Percentiles rank a stretch among this genome's conserved stretches.
phyloP scores from a whole-genome alignment of 345 rosid species.

The Rubroshorea leprosula region DNA sequence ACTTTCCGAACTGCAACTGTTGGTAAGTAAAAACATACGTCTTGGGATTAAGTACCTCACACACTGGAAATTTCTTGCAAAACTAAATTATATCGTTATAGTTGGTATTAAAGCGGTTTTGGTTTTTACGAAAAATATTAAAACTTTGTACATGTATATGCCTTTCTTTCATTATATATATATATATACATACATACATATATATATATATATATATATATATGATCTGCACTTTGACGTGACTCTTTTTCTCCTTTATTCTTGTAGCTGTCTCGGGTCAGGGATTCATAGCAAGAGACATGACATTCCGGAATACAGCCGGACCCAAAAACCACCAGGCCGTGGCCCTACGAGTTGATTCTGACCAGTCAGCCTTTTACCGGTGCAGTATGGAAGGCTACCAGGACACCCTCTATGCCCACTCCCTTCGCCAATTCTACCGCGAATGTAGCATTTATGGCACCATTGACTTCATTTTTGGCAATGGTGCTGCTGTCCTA shows the following conservation, averaged over 20 bases:
- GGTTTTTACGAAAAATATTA: no score
- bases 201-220: no score
- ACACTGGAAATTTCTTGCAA: no score
- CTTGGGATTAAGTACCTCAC: no score
- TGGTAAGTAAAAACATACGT: no score
- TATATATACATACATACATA: no score
- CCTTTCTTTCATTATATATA: neutral
- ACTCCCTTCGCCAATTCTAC: conserved; percentile 81
- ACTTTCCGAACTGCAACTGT: conserved; percentile 93
- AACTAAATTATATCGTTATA: no score
- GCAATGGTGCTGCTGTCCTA: conserved; percentile 72
- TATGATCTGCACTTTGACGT: neutral
- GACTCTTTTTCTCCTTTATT: neutral
- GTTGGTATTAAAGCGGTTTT: no score
- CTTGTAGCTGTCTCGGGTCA: conserved; percentile 77
- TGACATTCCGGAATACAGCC: conserved; percentile 77
- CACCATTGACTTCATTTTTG: conserved; percentile 87
- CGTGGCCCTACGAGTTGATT: conserved; percentile 69
- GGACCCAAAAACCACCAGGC: conserved; percentile 73
- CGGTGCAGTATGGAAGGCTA: conserved; percentile 76
- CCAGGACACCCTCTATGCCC: conserved; percentile 85
- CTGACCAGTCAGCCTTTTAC: conserved; percentile 71
- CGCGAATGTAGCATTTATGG: conserved; percentile 76
- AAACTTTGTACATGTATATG: neutral
- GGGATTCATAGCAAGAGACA: conserved; percentile 83